A percentile compares a stretch with the other conserved stretches of the same genome.
Conservation (phyloP, 139 green algal genomes). For the Coelastrella sp. region DNA sequence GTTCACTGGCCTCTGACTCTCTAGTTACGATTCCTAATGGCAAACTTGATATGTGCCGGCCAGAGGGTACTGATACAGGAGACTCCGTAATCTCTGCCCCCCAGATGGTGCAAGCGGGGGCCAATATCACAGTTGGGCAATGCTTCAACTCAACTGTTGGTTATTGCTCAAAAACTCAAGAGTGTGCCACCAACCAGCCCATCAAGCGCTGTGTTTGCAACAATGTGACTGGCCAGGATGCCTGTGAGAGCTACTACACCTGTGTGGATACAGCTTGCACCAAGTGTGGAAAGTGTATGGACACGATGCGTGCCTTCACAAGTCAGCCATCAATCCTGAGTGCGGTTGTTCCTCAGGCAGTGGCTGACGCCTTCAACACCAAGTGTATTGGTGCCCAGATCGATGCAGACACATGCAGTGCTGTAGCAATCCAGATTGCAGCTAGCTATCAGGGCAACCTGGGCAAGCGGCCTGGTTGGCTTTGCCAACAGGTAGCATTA, state of each 20-base stretch:
- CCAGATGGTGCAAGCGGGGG: background rate
- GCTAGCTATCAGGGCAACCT: slow-evolving; percentile 1
- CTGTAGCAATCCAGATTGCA: background rate
- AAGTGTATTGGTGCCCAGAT: background rate
- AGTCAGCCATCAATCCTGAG: background rate
- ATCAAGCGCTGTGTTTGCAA: background rate
- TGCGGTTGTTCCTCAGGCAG: background rate
- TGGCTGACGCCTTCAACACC: slow-evolving; percentile 6
- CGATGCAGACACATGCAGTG: background rate
- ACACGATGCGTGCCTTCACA: background rate
- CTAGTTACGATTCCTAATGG: background rate
- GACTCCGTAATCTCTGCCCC: background rate
- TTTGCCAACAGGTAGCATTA: background rate
- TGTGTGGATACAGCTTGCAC: slow-evolving; percentile 16
- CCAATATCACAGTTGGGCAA: background rate
- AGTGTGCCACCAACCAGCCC: background rate
- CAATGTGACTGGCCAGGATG: background rate
- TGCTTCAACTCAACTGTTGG: background rate
- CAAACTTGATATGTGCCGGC: background rate
- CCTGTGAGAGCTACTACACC: background rate
- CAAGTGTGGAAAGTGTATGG: slow-evolving; percentile 6
- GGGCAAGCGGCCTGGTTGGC: slow-evolving; percentile 9
- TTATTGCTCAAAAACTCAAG: background rate
- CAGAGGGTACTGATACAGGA: background rate
- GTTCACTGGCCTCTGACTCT: background rate